phyloP scores from a whole-genome alignment of 2,329 filamentous ascomycete species.

The Microascus cirrosus region DNA sequence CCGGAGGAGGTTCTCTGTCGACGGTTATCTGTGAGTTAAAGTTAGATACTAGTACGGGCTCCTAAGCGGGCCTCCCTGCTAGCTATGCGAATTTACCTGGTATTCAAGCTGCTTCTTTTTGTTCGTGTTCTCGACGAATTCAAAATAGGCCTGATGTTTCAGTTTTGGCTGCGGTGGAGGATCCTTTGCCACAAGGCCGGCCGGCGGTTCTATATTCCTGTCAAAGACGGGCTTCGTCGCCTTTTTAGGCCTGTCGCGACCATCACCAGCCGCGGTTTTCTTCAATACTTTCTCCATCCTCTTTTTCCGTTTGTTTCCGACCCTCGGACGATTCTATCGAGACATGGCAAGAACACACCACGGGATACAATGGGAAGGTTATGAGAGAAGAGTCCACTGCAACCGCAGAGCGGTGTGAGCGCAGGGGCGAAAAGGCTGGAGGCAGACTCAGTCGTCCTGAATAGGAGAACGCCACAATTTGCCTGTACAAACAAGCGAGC shows the following conservation, averaged over 20 bases:
- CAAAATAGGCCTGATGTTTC: constrained; percentile 52
- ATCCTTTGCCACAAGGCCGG: constrained; percentile 23
- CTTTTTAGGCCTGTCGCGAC: constrained; percentile 2
- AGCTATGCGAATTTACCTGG: constrained; percentile 30
- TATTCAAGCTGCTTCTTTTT: constrained; percentile 54
- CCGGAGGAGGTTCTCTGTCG: constrained; percentile 40
- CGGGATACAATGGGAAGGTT: not conserved
- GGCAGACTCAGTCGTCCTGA: not conserved
- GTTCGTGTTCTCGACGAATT: constrained; percentile 53
- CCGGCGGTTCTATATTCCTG: not conserved
- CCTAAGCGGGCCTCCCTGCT: not conserved
- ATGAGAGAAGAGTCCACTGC: not conserved
- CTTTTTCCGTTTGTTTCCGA: not conserved
- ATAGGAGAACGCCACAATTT: not conserved
- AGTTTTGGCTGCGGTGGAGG: constrained; percentile 24
- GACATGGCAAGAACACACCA: not conserved
- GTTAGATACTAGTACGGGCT: constrained; percentile 1
- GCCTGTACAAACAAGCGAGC: not conserved
- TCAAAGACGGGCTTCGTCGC: constrained; percentile 1
- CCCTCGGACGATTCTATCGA: constrained; percentile 1
- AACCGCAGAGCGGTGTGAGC: not conserved
- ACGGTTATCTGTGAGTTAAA: constrained; percentile 34
- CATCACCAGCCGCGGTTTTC: constrained; percentile 1
- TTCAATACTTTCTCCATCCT: not conserved
- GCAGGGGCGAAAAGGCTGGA: not conserved